These are phyloP conservation scores for Boletus sp. DNA, from an alignment of 1,284 basidiomycete genomes.

Conservation along the genomic window DNA sequence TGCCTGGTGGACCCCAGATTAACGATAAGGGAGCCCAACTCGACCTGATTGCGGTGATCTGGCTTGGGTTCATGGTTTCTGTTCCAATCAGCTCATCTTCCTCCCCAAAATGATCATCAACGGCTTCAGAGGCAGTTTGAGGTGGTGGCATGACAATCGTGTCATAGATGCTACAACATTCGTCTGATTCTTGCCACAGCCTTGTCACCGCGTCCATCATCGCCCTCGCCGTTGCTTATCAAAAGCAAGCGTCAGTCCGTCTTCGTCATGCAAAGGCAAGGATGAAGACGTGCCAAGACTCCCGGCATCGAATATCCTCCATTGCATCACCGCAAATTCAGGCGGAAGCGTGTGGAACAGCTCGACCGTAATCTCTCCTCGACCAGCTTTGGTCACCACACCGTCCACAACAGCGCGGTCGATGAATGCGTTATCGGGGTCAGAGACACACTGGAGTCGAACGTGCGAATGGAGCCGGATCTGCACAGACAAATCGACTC, in stretches of 20 bases:
- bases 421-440: constrained; percentile 47
- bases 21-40: constrained; percentile 44
- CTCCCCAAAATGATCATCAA: background rate
- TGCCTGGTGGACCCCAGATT: constrained; percentile 66
- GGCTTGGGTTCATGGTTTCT: constrained; percentile 48
- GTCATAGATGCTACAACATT: constrained; percentile 48
- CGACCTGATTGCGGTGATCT: constrained; percentile 45
- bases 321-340: constrained; percentile 53
- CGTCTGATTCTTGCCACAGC: constrained; percentile 40
- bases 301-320: constrained; percentile 60
- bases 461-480: constrained; percentile 61
- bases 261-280: background rate
- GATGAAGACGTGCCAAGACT: constrained; percentile 42
- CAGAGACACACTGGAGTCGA: constrained; percentile 53
- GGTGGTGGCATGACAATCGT: constrained; percentile 38
- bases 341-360: constrained; percentile 55
- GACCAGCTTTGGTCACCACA: constrained; percentile 44
- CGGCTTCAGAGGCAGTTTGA: background rate
- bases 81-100: constrained; percentile 21
- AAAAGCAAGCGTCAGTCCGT: background rate
- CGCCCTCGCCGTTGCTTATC: constrained; percentile 52
- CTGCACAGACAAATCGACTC: constrained; percentile 47
- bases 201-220: constrained; percentile 58
- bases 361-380: constrained; percentile 52
- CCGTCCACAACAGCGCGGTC: constrained; percentile 50